Evolutionary conservation across 2,329 filamentous ascomycete genomes (phyloP), one percentile per base, ranked within the genome.

Genomic region (Cladosporium sp.): DNA sequence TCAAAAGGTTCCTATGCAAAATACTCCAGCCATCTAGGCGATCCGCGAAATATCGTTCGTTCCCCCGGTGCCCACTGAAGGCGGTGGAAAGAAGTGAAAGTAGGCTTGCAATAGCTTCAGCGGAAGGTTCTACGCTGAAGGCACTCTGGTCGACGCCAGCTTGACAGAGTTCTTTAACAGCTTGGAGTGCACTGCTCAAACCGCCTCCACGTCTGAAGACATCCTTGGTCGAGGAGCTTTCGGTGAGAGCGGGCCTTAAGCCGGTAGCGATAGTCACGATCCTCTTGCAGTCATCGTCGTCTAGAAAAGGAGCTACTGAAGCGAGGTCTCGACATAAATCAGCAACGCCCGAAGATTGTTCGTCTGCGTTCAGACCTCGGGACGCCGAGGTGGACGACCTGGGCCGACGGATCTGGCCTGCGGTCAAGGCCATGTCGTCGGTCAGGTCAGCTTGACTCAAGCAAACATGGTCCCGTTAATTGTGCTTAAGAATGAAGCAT

Each of bases 11-110:
- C 7, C 4, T 25, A 11, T 40, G 45, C 8, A 48, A 25, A 13
- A 48, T 29, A 13, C 12, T 19, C 84, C 89, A 95, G 3, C 92
- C 83, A 52, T 87, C 80, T 25, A 94, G 82, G 57, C 82, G 78
- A 57, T 83, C 84, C 52, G 82, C 80, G 66, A 97, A 97, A 72
- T 92, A 96, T 59, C 87, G 82, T 62, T 85, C 80, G 69, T 97
- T 98, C 16, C 91, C 92, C 40, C 85, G 78, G 67, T 97, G 90
- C 39, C 83, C 82, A 48, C 82, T 80, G 57, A 98, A 78, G 12
- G 83, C 83, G 41, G 85, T 84, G 1, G 86, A 84, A 22, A 97
- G 71, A 12, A 93, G 80, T 27, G 20, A 38, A 29, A 65, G 48
- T 15, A 55, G n/a, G 45, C 30, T 50, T 35, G 46, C 45, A 16